Evolutionary conservation across 2,329 filamentous ascomycete species (phyloP).

Genomic region (Colletotrichum aenigma): DNA sequence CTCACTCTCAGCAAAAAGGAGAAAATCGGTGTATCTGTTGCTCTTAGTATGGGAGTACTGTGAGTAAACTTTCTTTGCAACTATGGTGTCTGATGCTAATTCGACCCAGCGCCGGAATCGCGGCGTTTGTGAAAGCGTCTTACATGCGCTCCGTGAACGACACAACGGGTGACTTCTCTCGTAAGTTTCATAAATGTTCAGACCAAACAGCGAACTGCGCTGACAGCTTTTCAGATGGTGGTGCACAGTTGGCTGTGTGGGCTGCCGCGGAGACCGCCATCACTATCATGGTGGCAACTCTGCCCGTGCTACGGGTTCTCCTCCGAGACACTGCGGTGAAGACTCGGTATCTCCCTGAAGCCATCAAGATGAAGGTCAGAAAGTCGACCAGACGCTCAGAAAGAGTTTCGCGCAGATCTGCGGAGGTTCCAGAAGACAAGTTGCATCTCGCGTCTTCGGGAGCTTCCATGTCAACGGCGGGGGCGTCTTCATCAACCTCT

Average conservation of each 20-base stretch:
- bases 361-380: slow-evolving; percentile 2
- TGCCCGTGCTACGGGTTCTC: slow-evolving; percentile 28
- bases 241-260: slow-evolving; percentile 11
- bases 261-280: slow-evolving; percentile 33
- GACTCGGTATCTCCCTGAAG: neutral
- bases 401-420: neutral
- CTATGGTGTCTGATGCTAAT: neutral
- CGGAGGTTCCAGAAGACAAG: neutral
- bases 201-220: neutral
- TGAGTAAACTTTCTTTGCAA: neutral
- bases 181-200: neutral
- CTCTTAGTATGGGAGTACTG: slow-evolving; percentile 34
- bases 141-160: slow-evolving; percentile 16
- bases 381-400: neutral
- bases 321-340: slow-evolving; percentile 5
- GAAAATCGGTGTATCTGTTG: slow-evolving; percentile 37
- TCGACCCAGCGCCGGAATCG: slow-evolving; percentile 16
- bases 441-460: neutral
- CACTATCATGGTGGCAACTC: slow-evolving; percentile 37
- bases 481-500: neutral
- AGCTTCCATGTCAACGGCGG: slow-evolving; percentile 7
- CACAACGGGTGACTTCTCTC: slow-evolving; percentile 8
- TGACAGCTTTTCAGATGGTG: slow-evolving; percentile 26
- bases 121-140: slow-evolving; percentile 20
- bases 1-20: slow-evolving; percentile 30